Evolutionary conservation across 805 yeast genomes (phyloP), one percentile per base, ranked within the genome.

Genomic region (Wickerhamiella sorbophila): DNA sequence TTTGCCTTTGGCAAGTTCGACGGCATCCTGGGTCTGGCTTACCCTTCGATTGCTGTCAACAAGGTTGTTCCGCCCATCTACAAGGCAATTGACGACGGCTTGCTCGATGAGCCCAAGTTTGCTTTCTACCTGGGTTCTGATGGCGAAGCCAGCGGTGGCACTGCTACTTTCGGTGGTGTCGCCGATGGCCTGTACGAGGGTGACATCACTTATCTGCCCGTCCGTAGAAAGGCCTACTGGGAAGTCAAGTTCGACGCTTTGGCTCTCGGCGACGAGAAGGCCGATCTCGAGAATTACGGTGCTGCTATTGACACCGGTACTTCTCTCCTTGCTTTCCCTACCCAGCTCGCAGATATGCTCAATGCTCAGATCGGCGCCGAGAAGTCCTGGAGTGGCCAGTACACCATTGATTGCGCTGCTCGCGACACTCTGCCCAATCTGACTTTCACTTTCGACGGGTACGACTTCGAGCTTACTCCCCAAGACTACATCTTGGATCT

Each of bases 161-260:
- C 79, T 52, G 95, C 91, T 51, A 84, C 95, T 26, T 84, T 91
- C 59, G 98, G 98, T 61, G 98, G 98, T 53, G 69, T 79, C 52
- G 96, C 88, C 59, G 71, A 77, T 53, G 60, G 77, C 48, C 74
- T 77, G 60, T 85, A 67, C 63, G 64, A 68, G 39, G 98, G 98
- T 51, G 75, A 88, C 52, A 72, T 91, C 56, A 82, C 88, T 41
- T 86, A 94, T 86, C 74, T 91, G 65, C 98, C 98, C 45, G 93
- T 91, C 48, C 85, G 98, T 71, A 84, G 98, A 74, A 86, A 87
- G 77, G 98, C 97, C 27, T 91, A 91, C 75, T 91, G 98, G 98
- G 98, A 91, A 71, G 98, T 91, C 46, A 75, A 79, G 53, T 80
- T 91, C 53, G 85, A 85, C 54, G 87, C 94, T 53, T 70, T 91